These are phyloP conservation scores for Podochytrium sp. DNA, from an alignment of 192 early-diverging fungal species.

Conservation along the genomic window DNA sequence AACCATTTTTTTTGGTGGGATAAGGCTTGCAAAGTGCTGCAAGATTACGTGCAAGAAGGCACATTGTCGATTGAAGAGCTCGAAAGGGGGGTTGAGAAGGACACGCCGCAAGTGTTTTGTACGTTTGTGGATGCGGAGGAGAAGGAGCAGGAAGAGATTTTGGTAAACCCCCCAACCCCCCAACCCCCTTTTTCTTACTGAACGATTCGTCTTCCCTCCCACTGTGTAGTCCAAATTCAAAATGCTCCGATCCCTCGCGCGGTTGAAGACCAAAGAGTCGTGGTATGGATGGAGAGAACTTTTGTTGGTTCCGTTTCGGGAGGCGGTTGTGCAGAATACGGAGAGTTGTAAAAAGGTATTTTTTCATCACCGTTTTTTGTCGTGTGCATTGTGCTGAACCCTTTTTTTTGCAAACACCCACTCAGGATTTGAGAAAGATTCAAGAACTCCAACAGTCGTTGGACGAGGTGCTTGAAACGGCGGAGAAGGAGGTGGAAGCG, in stretches of 20 bases:
- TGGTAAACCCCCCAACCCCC: too few relatives aligned
- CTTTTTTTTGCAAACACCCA: not conserved
- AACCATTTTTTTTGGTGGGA: not conserved
- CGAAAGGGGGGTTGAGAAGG: constrained; percentile 27
- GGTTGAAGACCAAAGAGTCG: constrained; percentile 34
- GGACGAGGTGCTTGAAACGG: not conserved
- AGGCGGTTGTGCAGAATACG: constrained; percentile 17
- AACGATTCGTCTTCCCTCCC: not conserved
- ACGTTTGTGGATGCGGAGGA: constrained; percentile 23
- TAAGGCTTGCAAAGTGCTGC: constrained; percentile 38
- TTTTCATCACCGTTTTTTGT: not conserved
- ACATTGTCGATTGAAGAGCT: constrained; percentile 20
- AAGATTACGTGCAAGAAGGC: constrained; percentile 31
- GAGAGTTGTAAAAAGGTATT: constrained; percentile 13
- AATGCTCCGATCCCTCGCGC: constrained; percentile 22
- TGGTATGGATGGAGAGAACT: constrained; percentile 43
- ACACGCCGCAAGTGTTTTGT: constrained; percentile 39
- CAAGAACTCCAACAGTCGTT: not conserved
- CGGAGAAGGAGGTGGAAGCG: not conserved
- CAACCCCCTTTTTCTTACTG: not conserved
- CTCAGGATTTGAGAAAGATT: constrained; percentile 7
- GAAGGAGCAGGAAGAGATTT: not conserved
- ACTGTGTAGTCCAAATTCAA: constrained; percentile 32
- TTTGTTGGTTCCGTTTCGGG: constrained; percentile 25
- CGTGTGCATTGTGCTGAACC: not conserved